These are phyloP conservation scores for Juglanconis juglandina DNA, from an alignment of 2,329 filamentous ascomycete species.

Conservation along the genomic window DNA sequence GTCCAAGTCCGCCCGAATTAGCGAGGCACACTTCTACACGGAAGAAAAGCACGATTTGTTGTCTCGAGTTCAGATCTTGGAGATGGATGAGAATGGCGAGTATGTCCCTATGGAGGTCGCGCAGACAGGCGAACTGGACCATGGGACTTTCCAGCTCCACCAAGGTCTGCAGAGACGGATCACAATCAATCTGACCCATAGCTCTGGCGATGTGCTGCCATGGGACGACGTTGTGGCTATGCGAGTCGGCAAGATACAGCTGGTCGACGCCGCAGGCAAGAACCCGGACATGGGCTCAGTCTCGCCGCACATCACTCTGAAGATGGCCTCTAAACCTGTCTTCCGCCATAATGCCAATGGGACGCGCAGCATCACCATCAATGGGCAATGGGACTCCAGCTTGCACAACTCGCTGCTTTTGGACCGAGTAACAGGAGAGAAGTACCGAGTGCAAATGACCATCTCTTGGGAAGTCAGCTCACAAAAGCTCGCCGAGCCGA, in stretches of 20 bases:
- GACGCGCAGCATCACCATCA: constrained; percentile 78
- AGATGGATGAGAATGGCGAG: constrained; percentile 85
- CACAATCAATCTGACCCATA: constrained; percentile 84
- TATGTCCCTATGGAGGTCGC: constrained; percentile 92
- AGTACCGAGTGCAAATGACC: constrained; percentile 84
- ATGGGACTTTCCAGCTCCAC: constrained; percentile 90
- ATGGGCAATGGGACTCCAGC: constrained; percentile 96
- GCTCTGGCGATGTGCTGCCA: constrained; percentile 79
- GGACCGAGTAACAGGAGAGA: constrained; percentile 90
- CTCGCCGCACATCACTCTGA: constrained; percentile 71
- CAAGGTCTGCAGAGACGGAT: constrained; percentile 90
- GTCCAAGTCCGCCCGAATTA: constrained; percentile 64
- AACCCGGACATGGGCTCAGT: constrained; percentile 72
- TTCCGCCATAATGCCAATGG: constrained; percentile 87
- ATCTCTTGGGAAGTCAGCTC: constrained; percentile 84
- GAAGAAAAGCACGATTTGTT: constrained; percentile 95
- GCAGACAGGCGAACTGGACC: constrained; percentile 77
- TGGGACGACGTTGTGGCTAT: constrained; percentile 81
- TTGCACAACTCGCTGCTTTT: constrained; percentile 87
- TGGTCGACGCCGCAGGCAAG: constrained; percentile 82
- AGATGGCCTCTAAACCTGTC: constrained; percentile 71
- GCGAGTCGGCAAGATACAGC: constrained; percentile 74
- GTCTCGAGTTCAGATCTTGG: constrained; percentile 80
- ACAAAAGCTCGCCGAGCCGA: constrained; percentile 78
- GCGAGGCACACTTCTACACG: constrained; percentile 87